phyloP scores from a whole-genome alignment of 2,329 filamentous ascomycete species.

The Botrytis sinoallii region DNA sequence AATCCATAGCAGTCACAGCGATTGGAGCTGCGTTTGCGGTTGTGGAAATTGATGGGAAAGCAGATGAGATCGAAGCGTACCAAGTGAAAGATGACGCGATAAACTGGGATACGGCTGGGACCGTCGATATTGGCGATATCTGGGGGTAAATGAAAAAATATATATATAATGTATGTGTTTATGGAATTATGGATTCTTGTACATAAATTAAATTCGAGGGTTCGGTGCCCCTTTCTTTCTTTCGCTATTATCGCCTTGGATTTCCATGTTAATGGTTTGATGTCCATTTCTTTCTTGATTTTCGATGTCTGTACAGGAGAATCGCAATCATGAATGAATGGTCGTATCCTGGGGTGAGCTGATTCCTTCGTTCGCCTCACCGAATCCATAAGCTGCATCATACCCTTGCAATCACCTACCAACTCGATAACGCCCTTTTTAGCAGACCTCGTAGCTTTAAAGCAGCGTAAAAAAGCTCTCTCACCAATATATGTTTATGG shows the following conservation, averaged over 20 bases:
- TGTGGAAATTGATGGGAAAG: constrained; percentile 1
- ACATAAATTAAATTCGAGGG: background rate
- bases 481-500: background rate
- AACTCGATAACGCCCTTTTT: constrained; percentile 3
- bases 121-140: constrained; percentile 19
- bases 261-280: background rate
- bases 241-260: background rate
- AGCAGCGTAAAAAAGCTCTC: background rate
- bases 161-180: background rate
- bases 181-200: background rate
- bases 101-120: background rate
- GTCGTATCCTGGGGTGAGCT: background rate
- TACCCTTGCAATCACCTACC: background rate
- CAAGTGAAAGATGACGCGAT: constrained; percentile 9
- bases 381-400: background rate
- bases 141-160: constrained; percentile 13
- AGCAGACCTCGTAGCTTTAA: background rate
- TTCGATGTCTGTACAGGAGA: background rate
- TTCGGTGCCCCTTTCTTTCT: background rate
- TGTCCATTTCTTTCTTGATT: background rate
- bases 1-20: constrained; percentile 21
- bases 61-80: background rate
- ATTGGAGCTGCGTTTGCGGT: constrained; percentile 23
- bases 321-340: background rate
- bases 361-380: background rate